Conservation (phyloP, 176 grass and related monocot species). For the Avena insularis region DNA sequence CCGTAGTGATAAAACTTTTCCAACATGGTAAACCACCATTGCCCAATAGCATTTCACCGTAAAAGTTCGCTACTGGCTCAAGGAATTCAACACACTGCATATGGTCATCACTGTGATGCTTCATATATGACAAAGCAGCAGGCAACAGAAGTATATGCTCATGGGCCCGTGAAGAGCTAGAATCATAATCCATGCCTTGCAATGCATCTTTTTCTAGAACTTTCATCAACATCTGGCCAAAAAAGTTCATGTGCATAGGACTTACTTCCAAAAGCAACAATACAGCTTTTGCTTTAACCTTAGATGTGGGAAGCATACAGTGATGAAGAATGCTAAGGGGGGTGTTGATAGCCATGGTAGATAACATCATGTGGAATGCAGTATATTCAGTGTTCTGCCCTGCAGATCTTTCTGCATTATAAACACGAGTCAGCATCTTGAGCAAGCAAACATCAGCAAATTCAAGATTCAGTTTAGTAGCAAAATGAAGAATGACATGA, state of each 20-base stretch:
- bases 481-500: constrained; percentile 67
- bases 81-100: constrained; percentile 51
- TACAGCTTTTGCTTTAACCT: constrained; percentile 66
- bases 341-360: constrained; percentile 61
- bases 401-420: constrained; percentile 54
- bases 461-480: constrained; percentile 67
- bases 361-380: constrained; percentile 66
- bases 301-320: constrained; percentile 72
- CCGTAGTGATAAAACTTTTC: constrained; percentile 63
- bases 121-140: constrained; percentile 75
- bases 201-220: constrained; percentile 49
- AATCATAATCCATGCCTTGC: constrained; percentile 40
- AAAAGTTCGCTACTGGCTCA: constrained; percentile 59
- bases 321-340: constrained; percentile 69
- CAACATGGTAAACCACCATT: constrained; percentile 71
- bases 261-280: constrained; percentile 74
- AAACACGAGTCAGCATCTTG: constrained; percentile 55
- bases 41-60: constrained; percentile 60
- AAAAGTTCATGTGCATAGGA: constrained; percentile 72
- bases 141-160: constrained; percentile 79
- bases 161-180: constrained; percentile 48
- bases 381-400: constrained; percentile 51
- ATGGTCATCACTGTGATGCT: constrained; percentile 46
- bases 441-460: constrained; percentile 79
- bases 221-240: constrained; percentile 72